Evolutionary conservation across 108 stramenopile species (phyloP).

Genomic region (Fragilariopsis cylindrus): DNA sequence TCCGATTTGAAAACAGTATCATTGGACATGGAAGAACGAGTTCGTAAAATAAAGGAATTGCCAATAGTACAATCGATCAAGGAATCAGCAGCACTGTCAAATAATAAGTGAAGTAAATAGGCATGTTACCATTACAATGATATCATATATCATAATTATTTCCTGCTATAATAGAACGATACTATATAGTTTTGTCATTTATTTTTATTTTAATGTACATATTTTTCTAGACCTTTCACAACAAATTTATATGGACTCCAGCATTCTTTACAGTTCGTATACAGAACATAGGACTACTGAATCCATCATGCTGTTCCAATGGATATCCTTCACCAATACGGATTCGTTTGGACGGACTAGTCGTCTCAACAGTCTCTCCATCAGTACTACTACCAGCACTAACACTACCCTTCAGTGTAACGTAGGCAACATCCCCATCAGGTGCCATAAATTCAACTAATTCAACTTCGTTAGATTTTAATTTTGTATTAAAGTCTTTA

Average conservation of each 20-base stretch:
- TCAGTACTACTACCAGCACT: neutral
- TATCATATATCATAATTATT: neutral
- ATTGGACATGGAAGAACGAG: slow-evolving; percentile 33
- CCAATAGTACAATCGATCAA: too few relatives aligned
- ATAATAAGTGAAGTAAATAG: too few relatives aligned
- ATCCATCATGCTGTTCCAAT: slow-evolving; percentile 71
- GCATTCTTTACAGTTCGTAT: slow-evolving; percentile 66
- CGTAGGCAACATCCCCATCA: slow-evolving; percentile 80
- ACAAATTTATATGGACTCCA: slow-evolving; percentile 83
- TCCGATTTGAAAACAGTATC: slow-evolving; percentile 39
- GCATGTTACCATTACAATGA: neutral
- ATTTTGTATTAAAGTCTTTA: slow-evolving; percentile 51
- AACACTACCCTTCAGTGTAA: slow-evolving; percentile 51
- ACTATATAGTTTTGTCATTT: neutral
- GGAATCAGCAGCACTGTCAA: too few relatives aligned
- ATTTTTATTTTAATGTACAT: slow-evolving; percentile 3
- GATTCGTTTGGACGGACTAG: slow-evolving; percentile 35
- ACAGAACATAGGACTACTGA: slow-evolving; percentile 68
- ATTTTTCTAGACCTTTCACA: slow-evolving; percentile 53
- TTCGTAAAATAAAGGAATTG: neutral
- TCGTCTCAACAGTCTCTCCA: slow-evolving; percentile 14
- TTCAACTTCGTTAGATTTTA: slow-evolving; percentile 58
- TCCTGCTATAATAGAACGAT: too few relatives aligned
- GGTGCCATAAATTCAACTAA: slow-evolving; percentile 84
- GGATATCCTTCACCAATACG: slow-evolving; percentile 84